Base-by-base conservation (phyloP, 192 early-diverging fungal species). In the Entophlyctis helioformis region DNA sequence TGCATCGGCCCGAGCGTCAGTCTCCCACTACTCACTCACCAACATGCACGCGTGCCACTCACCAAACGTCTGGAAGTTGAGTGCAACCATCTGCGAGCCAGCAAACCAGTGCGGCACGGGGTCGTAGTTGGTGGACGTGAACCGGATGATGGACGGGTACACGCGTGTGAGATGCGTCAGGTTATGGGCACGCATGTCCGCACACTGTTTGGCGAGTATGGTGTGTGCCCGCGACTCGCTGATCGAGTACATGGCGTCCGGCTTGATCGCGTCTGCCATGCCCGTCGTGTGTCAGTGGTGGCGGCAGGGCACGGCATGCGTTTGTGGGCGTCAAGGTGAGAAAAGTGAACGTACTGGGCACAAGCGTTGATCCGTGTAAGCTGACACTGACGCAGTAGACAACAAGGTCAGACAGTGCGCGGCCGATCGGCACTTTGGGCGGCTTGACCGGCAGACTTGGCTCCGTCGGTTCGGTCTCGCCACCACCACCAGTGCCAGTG, bases 61-160 rank as follows among this genome's bases (percentile, higher is more conserved):
- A 78, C 71, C 90, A 50, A 70, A 66, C 7, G 74, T 90, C 48
- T 95, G 91, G 44, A 77, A 88, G 62, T 95, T 95, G 48, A 95
- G 54, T 1, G 91, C 89, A 1, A 89, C 89, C 68, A 95, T 66
- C 60, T 92, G 89, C 26, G 66, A 73, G 2, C 91, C 91, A 10
- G 54, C 62, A 11, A 60, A 64, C 91, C 91, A 95, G 53, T 86
- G 80, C 8, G 69, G 62, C 21, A 84, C 66, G 1, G 91, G 91
- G 48, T 91, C 84, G 51, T 74, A 87, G 61, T 94, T 94, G 35
- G 81, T 72, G 13, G 83, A 86, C 28, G 58, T 81, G 41, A 94
- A 62, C n/a, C 87, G 78, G 45, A 81, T 70, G 8, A 75, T 76
- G 8, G 72, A 66, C 25, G 91, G 91, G 49, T 91, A 94, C n/a